Evolutionary conservation across 2,329 filamentous ascomycete genomes (phyloP), one percentile per base, ranked within the genome.

Genomic region (Aspergillus brasiliensis): DNA sequence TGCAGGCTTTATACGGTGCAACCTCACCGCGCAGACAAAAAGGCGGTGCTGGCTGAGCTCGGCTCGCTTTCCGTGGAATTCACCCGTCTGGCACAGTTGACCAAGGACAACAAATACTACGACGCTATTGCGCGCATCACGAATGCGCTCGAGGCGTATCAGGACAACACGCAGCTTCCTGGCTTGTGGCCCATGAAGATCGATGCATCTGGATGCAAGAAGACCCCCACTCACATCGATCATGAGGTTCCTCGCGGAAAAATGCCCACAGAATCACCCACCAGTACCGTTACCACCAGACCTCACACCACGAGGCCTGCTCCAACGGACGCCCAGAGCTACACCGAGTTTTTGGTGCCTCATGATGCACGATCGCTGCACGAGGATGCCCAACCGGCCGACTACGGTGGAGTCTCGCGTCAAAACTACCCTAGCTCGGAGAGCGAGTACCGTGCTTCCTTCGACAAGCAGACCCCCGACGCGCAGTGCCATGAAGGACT

Each of bases 121-220:
- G 93, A 97, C 77, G 92, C 92, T 15, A 83, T 97, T 62, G 91
- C 91, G 51, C 88, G 92, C 61, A 91, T 97, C 68, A 96, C 91
- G 17, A 82, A 96, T 71, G 88, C 88, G 7, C 82, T 97, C 25
- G 85, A 92, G 62, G 84, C 88, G 54, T 86, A 88, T 77, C 91
- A 97, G 77, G 85, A 87, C 67, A 74, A 81, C 4, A 93, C 90
- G 0, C 82, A 82, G 3, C 79, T 97, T 7, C 86, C 89, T 1
- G 92, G 93, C 2, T 84, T 97, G 69, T 97, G 94, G 80, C 92
- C 93, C 0, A 84, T 91, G 64, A 81, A 80, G 40, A 77, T 97
- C 11, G 91, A 97, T 76, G 88, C 89, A 8, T 90, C 88, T 25
- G 92, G 92, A 5, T 96, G 92, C 74, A 88, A 91, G 47, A 76